These are phyloP conservation scores for Scytalidium lignicola DNA, from an alignment of 2,329 filamentous ascomycete species.

Conservation along the genomic window DNA sequence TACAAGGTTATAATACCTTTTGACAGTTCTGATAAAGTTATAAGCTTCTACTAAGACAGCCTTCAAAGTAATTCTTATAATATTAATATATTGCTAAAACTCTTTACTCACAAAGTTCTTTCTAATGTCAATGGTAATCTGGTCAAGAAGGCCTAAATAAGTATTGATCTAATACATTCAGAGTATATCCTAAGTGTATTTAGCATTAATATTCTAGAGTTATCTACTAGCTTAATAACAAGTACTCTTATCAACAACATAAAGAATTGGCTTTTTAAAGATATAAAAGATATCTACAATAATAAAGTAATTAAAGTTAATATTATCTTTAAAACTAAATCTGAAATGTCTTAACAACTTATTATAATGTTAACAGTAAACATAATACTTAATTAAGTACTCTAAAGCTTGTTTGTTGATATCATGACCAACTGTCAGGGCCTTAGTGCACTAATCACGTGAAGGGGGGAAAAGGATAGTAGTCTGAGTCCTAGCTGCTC, in stretches of 20 bases:
- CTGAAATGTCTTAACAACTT: neutral
- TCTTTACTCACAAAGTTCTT: neutral
- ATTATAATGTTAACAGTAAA: neutral
- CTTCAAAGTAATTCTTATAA: neutral
- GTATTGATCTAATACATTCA: neutral
- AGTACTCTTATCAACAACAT: slow-evolving; percentile 2
- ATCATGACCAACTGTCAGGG: neutral
- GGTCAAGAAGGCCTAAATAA: neutral
- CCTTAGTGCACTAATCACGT: no score
- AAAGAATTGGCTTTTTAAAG: neutral
- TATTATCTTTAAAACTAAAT: neutral
- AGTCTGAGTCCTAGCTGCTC: no score
- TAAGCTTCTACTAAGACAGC: slow-evolving; percentile 3
- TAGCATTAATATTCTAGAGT: neutral
- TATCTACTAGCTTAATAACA: slow-evolving; percentile 1
- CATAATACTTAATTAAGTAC: neutral
- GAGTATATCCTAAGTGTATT: slow-evolving; percentile 1
- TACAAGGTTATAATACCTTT: slow-evolving; percentile 1
- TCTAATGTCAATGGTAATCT: neutral
- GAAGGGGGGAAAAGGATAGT: no score
- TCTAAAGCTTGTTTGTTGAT: neutral
- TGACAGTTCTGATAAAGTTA: slow-evolving; percentile 1
- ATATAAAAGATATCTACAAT: slow-evolving; percentile 9
- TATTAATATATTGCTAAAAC: neutral
- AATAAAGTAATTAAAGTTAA: slow-evolving; percentile 3